Evolutionary conservation across 179 eudicot species (phyloP).

Genomic region (Beta lomatogona): DNA sequence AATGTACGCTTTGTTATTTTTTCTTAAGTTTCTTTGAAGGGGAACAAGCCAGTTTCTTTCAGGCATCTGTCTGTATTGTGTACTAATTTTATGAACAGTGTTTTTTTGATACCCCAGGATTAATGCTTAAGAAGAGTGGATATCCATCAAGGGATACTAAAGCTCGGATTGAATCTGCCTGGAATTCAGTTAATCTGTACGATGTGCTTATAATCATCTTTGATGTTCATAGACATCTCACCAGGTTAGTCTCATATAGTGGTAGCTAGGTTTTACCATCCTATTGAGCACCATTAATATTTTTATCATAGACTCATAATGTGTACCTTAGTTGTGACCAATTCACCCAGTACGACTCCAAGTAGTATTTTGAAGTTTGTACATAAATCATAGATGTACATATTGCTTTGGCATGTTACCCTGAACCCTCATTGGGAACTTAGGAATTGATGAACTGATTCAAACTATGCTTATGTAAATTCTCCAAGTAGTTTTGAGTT

Average conservation of each 20-base stretch:
- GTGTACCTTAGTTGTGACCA: not conserved
- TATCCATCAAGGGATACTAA: constrained; percentile 64
- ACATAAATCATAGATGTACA: not conserved
- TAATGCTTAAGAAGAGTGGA: constrained; percentile 74
- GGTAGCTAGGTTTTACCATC: not conserved
- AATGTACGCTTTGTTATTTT: constrained; percentile 1
- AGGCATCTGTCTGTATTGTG: not conserved
- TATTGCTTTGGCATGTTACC: not conserved
- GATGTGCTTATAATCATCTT: constrained; percentile 88
- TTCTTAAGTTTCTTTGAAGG: not conserved
- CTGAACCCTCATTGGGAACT: not conserved
- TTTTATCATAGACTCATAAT: not conserved
- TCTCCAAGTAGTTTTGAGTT: not conserved
- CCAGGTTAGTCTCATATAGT: constrained; percentile 48
- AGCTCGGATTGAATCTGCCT: constrained; percentile 79
- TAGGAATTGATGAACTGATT: not conserved
- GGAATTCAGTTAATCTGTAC: constrained; percentile 76
- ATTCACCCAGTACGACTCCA: too few species aligned
- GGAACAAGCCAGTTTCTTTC: not conserved
- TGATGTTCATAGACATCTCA: constrained; percentile 94
- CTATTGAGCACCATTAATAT: not conserved
- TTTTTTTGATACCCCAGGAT: constrained; percentile 98
- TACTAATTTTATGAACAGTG: constrained; percentile 58
- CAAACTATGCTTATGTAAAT: not conserved
- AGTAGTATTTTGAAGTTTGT: not conserved